A percentile compares a stretch with the other conserved stretches of the same genome.
phyloP scores from a whole-genome alignment of 306 rosid species.

The Gastrolobium bilobum region DNA sequence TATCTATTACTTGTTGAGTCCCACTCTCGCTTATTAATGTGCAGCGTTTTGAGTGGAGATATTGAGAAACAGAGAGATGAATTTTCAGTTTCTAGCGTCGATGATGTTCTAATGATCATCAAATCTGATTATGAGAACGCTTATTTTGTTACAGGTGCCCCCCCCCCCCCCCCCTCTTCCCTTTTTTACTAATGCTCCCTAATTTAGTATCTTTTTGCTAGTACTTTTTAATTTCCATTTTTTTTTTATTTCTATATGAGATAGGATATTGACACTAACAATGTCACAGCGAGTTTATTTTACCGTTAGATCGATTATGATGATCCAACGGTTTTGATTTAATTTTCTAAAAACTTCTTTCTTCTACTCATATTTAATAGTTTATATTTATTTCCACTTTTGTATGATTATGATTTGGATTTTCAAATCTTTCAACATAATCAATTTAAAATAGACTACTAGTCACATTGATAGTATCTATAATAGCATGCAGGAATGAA shows the following conservation, averaged over 20 bases:
- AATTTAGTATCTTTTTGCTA: slow-evolving; percentile 11
- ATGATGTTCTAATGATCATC: slow-evolving; percentile 73
- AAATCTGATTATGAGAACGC: slow-evolving; percentile 67
- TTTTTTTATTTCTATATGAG: background rate
- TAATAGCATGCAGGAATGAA: background rate
- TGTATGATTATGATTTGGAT: no score
- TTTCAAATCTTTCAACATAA: no score
- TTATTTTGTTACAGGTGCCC: slow-evolving; percentile 84
- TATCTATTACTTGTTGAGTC: slow-evolving; percentile 9
- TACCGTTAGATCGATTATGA: no score
- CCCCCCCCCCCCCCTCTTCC: no score
- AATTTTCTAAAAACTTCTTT: no score
- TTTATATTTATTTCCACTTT: no score
- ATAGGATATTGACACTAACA: no score
- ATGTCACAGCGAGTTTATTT: no score
- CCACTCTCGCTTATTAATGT: background rate
- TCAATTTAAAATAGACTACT: no score
- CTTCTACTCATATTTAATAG: no score
- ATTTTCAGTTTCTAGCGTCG: slow-evolving; percentile 59
- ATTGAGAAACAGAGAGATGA: slow-evolving; percentile 52
- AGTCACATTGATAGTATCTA: no score
- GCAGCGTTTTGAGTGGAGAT: slow-evolving; percentile 46
- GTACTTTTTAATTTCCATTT: background rate
- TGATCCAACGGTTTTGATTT: no score
- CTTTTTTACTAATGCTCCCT: background rate